A percentile compares a stretch with the other conserved stretches of the same genome.
Evolutionary conservation across 169 alveolate genomes (phyloP).

Genomic region (Plasmodium blacklocki): DNA sequence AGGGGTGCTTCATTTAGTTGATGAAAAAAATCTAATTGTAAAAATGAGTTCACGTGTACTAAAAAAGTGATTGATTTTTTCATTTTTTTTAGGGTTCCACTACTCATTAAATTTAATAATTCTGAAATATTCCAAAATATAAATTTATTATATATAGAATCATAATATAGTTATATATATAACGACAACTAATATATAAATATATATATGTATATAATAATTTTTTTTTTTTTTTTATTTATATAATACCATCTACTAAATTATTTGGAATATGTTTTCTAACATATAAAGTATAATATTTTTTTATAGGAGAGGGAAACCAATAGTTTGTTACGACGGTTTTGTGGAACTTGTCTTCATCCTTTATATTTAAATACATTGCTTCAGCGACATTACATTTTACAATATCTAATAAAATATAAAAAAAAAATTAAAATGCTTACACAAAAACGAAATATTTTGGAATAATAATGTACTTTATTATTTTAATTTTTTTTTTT

Average conservation of each 20-base stretch:
- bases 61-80: constrained; percentile 11
- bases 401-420: no score
- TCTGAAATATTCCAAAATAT: constrained; percentile 13
- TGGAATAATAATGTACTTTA: no score
- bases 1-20: constrained; percentile 36
- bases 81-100: constrained; percentile 18
- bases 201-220: not conserved
- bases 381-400: constrained; percentile 34
- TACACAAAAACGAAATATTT: no score
- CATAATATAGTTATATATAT: not conserved
- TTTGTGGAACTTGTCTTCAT: constrained; percentile 16
- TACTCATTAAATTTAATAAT: constrained; percentile 1
- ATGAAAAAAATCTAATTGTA: constrained; percentile 61
- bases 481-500: not conserved
- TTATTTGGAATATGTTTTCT: constrained; percentile 5
- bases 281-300: constrained; percentile 32
- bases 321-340: constrained; percentile 32
- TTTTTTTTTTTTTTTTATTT: no score
- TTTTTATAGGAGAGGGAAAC: constrained; percentile 45
- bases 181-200: no score
- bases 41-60: constrained; percentile 53
- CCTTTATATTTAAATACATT: constrained; percentile 37
- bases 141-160: not conserved
- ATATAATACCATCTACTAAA: constrained; percentile 40
- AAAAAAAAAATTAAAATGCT: no score